Base-by-base conservation (phyloP, 2,329 filamentous ascomycete genomes). In the Endocalyx cinctus region DNA sequence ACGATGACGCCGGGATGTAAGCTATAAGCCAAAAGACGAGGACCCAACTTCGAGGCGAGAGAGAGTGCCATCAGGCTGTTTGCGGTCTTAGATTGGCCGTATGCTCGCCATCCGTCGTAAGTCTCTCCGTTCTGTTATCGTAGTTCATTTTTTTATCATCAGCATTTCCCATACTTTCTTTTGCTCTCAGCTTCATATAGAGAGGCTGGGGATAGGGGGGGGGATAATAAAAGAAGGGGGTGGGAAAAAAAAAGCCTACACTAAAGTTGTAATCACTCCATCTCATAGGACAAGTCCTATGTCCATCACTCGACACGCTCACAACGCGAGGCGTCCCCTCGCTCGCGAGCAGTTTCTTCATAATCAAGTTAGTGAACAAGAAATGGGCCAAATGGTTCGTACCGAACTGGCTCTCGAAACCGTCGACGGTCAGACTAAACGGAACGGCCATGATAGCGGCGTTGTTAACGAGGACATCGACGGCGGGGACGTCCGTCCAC, bases 371-470 rank as follows among this genome's bases (percentile, higher is more conserved):
- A 11, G 34, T 33, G 15, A 38, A 15, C 13, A 38, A 19, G 14
- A 38, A 38, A 23, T 34, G 35, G 5, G 31, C 27, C 13, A 38
- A 27, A 10, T 38, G 31, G 14, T 38, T 38, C 13, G 27, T 34
- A 13, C 26, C 27, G 17, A 38, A 34, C 26, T 38, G 35, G 20
- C 26, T 30, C 18, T 38, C 35, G 12, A 38, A 14, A 17, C 35
- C 35, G 15, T 38, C 35, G 5, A 15, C 13, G 2, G 35, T 38
- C 27, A 34, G 29, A 15, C 17, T 17, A 26, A 23, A 33, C n/a
- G 35, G 35, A 18, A 26, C 29, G 16, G 35, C 35, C 35, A 38
- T 38, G 22, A 38, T 38, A 15, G 26, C 35, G 14, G 35, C 35
- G 16, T 38, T 38, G 14, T 34, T 38, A 18, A 38, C 27, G 7